phyloP scores from a whole-genome alignment of 768 basidiomycete species.

The Boletus rex-veris region DNA sequence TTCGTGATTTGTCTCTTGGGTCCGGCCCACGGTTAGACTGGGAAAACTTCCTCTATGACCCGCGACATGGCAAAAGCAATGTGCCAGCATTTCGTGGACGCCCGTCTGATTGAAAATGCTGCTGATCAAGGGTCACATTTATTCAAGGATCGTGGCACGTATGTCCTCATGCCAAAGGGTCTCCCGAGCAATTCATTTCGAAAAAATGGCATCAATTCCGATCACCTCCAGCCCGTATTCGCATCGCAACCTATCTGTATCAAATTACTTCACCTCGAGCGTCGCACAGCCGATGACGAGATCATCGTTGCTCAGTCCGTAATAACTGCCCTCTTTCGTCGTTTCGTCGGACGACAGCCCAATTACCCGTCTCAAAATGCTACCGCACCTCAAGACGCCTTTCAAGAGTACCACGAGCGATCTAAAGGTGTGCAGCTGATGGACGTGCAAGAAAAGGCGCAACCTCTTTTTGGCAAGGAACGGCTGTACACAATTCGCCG shows the following conservation, averaged over 20 bases:
- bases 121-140: constrained; percentile 82
- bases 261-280: constrained; percentile 95
- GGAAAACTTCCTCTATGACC: constrained; percentile 99
- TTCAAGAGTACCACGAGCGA: constrained; percentile 74
- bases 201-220: constrained; percentile 98
- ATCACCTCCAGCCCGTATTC: constrained; percentile 88
- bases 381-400: constrained; percentile 51
- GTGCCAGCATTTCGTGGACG: constrained; percentile 99
- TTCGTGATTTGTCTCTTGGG: too few species aligned
- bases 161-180: constrained; percentile 94
- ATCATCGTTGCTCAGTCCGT: constrained; percentile 94
- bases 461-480: constrained; percentile 47
- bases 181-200: constrained; percentile 98
- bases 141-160: constrained; percentile 98
- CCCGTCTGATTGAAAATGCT: constrained; percentile 95
- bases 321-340: constrained; percentile 90
- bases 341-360: constrained; percentile 86
- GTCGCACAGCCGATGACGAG: constrained; percentile 90
- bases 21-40: too few species aligned
- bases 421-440: constrained; percentile 68
- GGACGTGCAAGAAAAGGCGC: constrained; percentile 68
- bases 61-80: constrained; percentile 99
- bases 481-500: constrained; percentile 66
- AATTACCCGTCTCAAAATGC: constrained; percentile 61
- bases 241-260: constrained; percentile 92